A percentile compares a stretch with the other conserved stretches of the same genome.
These are phyloP conservation scores for Malassezia sp. DNA, from an alignment of 1,284 basidiomycete species.

Conservation along the genomic window DNA sequence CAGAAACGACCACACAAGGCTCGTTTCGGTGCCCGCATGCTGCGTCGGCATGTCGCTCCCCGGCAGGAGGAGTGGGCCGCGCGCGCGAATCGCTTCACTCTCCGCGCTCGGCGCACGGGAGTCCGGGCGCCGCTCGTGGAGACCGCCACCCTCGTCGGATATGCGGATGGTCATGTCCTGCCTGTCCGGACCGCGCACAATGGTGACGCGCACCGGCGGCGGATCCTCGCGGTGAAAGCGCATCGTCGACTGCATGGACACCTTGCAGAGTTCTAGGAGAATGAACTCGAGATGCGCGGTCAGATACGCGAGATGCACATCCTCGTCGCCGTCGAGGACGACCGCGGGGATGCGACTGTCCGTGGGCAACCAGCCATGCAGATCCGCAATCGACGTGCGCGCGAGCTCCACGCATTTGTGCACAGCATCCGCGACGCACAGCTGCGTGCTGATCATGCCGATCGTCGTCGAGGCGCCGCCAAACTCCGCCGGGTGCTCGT, in stretches of 20 bases:
- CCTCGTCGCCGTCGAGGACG: conserved; percentile 61
- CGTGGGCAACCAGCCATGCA: conserved; percentile 48
- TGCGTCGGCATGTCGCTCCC: conserved; percentile 1
- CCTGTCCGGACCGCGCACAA: conserved; percentile 37
- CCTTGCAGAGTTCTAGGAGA: conserved; percentile 75
- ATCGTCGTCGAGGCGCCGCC: conserved; percentile 42
- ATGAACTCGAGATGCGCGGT: conserved; percentile 77
- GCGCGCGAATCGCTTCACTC: neutral
- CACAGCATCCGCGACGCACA: conserved; percentile 54
- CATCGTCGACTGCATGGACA: conserved; percentile 50
- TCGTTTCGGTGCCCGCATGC: neutral
- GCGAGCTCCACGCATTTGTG: conserved; percentile 50
- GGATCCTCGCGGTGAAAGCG: conserved; percentile 13
- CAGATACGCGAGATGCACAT: conserved; percentile 70
- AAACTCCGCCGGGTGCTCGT: conserved; percentile 15
- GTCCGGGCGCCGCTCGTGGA: too few relatives aligned
- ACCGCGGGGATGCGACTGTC: conserved; percentile 55
- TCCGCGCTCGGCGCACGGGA: neutral
- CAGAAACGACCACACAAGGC: conserved; percentile 12
- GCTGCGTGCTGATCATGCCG: conserved; percentile 70
- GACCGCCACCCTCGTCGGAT: conserved; percentile 29
- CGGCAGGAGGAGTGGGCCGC: conserved; percentile 10
- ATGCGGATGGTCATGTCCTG: conserved; percentile 43
- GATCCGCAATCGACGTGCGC: conserved; percentile 54
- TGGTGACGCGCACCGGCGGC: conserved; percentile 28